phyloP scores from a whole-genome alignment of 805 yeast species.

The Komagataella mondaviorum region DNA sequence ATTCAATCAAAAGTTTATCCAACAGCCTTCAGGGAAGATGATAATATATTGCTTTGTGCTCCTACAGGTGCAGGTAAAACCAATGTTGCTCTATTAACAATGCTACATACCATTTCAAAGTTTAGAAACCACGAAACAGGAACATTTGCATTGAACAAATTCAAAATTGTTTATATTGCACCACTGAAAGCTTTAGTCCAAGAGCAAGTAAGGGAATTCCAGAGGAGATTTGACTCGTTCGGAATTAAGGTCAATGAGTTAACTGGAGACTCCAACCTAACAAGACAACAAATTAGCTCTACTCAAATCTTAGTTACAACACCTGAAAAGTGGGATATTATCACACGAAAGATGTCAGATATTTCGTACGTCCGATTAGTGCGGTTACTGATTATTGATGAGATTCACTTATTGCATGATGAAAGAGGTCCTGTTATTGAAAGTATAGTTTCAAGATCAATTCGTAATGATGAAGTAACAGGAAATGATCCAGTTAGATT shows the following conservation, averaged over 20 bases:
- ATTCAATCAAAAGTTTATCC: slow-evolving; percentile 79
- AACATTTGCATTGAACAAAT: slow-evolving; percentile 60
- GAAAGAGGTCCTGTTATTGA: slow-evolving; percentile 93
- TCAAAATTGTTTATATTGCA: slow-evolving; percentile 86
- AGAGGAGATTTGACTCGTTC: slow-evolving; percentile 65
- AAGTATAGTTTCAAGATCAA: slow-evolving; percentile 67
- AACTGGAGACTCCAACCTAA: slow-evolving; percentile 92
- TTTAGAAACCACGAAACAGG: slow-evolving; percentile 22
- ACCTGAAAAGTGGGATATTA: slow-evolving; percentile 97
- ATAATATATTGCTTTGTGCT: slow-evolving; percentile 77
- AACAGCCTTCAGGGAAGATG: slow-evolving; percentile 57
- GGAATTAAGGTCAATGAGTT: slow-evolving; percentile 80
- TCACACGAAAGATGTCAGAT: slow-evolving; percentile 61
- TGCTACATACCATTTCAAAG: slow-evolving; percentile 47
- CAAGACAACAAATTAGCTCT: slow-evolving; percentile 61
- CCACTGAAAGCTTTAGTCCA: slow-evolving; percentile 93
- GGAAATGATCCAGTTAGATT: slow-evolving; percentile 38
- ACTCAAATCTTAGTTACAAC: slow-evolving; percentile 90
- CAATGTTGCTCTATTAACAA: slow-evolving; percentile 82
- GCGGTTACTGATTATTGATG: slow-evolving; percentile 71
- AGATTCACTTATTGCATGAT: slow-evolving; percentile 85
- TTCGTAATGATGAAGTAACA: slow-evolving; percentile 32
- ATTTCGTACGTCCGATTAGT: slow-evolving; percentile 52
- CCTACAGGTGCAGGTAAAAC: slow-evolving; percentile 99
- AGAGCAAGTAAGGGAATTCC: slow-evolving; percentile 86